phyloP scores from a whole-genome alignment of 768 basidiomycete species.

The Mycena alexandri region DNA sequence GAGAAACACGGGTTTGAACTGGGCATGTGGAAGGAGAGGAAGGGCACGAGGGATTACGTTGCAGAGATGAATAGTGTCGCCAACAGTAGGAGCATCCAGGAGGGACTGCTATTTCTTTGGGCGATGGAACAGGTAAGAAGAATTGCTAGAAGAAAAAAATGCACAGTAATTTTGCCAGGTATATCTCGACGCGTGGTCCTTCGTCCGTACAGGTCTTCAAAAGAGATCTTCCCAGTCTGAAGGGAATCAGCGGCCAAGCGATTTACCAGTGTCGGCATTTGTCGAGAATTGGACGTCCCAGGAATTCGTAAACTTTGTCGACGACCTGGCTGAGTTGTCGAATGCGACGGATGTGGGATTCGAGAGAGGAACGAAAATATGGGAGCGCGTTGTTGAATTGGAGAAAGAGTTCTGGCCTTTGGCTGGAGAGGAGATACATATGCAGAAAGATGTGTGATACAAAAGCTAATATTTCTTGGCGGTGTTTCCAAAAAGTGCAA shows the following conservation, averaged over 20 bases:
- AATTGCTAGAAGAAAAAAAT: neutral
- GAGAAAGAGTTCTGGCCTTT: constrained; percentile 73
- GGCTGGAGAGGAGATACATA: constrained; percentile 49
- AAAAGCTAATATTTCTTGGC: neutral
- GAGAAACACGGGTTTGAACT: constrained; percentile 59
- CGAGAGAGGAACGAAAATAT: constrained; percentile 61
- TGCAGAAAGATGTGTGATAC: neutral
- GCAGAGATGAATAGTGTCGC: constrained; percentile 76
- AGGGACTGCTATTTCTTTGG: constrained; percentile 81
- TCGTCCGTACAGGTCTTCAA: constrained; percentile 50
- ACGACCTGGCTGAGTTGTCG: constrained; percentile 61
- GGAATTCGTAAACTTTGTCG: constrained; percentile 68
- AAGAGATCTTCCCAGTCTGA: constrained; percentile 15
- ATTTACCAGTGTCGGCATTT: constrained; percentile 58
- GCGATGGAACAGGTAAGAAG: constrained; percentile 79
- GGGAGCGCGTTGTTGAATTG: constrained; percentile 70
- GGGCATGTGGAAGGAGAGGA: constrained; percentile 63
- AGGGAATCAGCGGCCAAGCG: constrained; percentile 2
- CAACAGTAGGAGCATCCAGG: constrained; percentile 60
- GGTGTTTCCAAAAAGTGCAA: neutral
- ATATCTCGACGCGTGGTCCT: constrained; percentile 78
- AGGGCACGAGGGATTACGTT: constrained; percentile 76
- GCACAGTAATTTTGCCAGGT: constrained; percentile 53
- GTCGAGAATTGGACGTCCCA: constrained; percentile 72
- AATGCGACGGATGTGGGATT: constrained; percentile 56